A percentile compares a stretch with the other conserved stretches of the same genome.
Evolutionary conservation across 78 protist genomes (phyloP).

Genomic region (Bodo saltans): DNA sequence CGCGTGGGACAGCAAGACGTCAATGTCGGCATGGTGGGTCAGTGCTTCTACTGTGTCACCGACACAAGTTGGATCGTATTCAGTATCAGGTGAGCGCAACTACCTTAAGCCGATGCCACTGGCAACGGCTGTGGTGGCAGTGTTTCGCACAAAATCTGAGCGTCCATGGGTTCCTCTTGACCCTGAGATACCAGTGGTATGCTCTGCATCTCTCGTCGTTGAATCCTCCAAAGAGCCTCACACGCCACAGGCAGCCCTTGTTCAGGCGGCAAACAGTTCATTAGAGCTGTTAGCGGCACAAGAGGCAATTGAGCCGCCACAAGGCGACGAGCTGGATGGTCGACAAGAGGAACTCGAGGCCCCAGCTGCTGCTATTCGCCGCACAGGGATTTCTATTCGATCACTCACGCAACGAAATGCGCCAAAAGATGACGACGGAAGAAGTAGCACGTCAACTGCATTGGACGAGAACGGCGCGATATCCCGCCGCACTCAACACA

Average conservation of each 20-base stretch:
- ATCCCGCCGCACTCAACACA: conserved; percentile 49
- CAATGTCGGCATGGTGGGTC: conserved; percentile 91
- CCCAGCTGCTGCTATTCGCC: not conserved
- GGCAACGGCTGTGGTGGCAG: conserved; percentile 81
- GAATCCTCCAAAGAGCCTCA: too few relatives aligned
- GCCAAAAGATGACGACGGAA: not conserved
- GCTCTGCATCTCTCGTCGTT: too few relatives aligned
- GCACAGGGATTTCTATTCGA: not conserved
- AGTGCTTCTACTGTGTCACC: conserved; percentile 75
- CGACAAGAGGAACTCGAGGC: too few relatives aligned
- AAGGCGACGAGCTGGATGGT: too few relatives aligned
- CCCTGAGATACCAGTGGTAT: not conserved
- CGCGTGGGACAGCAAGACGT: conserved; percentile 89
- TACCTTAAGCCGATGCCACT: conserved; percentile 77
- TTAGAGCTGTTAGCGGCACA: too few relatives aligned
- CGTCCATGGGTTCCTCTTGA: not conserved
- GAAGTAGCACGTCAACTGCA: not conserved
- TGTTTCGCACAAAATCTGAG: conserved; percentile 58
- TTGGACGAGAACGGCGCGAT: too few relatives aligned
- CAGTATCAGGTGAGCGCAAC: conserved; percentile 75
- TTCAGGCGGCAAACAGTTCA: too few relatives aligned
- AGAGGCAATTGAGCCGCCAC: too few relatives aligned
- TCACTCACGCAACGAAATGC: conserved; percentile 32
- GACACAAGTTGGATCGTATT: conserved; percentile 84
- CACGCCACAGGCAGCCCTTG: too few relatives aligned